phyloP scores from a whole-genome alignment of 208 protist genomes.

The Trypanosoma platydactyli region DNA sequence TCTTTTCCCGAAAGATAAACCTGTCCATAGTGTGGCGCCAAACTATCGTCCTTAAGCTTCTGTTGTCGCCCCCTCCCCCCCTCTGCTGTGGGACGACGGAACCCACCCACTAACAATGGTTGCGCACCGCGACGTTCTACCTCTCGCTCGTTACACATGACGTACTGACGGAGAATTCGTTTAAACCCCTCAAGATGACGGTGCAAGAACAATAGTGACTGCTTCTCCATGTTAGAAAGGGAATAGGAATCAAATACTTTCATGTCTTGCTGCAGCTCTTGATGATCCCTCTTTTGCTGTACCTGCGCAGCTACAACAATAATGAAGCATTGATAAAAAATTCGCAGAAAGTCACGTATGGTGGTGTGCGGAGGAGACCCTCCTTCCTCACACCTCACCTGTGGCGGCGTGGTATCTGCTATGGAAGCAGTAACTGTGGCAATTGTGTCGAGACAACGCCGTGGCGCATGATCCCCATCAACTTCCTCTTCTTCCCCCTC shows the following conservation, averaged over 20 bases:
- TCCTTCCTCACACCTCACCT: neutral
- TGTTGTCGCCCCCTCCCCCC: neutral
- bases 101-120: slow-evolving; percentile 34
- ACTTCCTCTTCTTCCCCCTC: slow-evolving; percentile 26
- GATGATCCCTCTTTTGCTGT: slow-evolving; percentile 26
- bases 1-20: slow-evolving; percentile 73
- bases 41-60: neutral
- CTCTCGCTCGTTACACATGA: slow-evolving; percentile 62
- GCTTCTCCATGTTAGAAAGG: slow-evolving; percentile 40
- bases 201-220: slow-evolving; percentile 46
- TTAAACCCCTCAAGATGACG: slow-evolving; percentile 38
- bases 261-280: slow-evolving; percentile 13
- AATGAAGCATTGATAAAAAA: slow-evolving; percentile 56
- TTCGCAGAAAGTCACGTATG: slow-evolving; percentile 45
- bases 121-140: slow-evolving; percentile 57
- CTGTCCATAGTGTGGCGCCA: slow-evolving; percentile 18
- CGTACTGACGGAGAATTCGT: slow-evolving; percentile 44
- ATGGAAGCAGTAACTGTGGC: neutral
- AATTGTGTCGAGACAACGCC: neutral
- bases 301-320: slow-evolving; percentile 58
- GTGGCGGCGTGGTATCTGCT: neutral
- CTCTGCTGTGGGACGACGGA: slow-evolving; percentile 3
- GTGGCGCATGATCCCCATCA: neutral
- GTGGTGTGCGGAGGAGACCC: neutral
- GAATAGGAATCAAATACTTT: neutral